Conservation (phyloP, 2,329 filamentous ascomycete species). For the Mycogone perniciosa region DNA sequence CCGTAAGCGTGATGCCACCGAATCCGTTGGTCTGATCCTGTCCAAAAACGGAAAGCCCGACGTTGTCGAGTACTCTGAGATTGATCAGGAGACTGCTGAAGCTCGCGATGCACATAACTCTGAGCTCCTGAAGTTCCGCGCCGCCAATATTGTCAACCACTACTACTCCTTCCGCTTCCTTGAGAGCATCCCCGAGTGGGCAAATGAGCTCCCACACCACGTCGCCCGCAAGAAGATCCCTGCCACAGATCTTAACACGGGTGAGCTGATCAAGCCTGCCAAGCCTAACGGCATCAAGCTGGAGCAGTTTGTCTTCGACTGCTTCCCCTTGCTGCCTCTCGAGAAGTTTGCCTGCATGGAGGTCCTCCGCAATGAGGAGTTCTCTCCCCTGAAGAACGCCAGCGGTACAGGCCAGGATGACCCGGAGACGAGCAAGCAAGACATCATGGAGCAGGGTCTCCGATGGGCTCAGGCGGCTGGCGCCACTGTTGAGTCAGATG, state of each 20-base stretch:
- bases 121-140: constrained; percentile 85
- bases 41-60: constrained; percentile 94
- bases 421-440: constrained; percentile 81
- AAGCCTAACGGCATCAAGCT: constrained; percentile 98
- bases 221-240: constrained; percentile 99
- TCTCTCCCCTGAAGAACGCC: constrained; percentile 92
- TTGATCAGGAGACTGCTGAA: constrained; percentile 81
- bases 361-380: constrained; percentile 94
- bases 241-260: constrained; percentile 66
- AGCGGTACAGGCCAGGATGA: constrained; percentile 84
- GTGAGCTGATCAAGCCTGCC: constrained; percentile 79
- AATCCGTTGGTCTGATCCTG: constrained; percentile 90
- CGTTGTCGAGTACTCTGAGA: constrained; percentile 98
- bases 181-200: constrained; percentile 82
- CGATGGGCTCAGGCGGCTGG: constrained; percentile 80
- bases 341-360: constrained; percentile 93
- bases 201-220: constrained; percentile 83
- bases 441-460: constrained; percentile 85
- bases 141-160: constrained; percentile 99
- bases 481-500: constrained; percentile 60
- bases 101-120: constrained; percentile 77
- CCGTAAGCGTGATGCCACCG: constrained; percentile 91
- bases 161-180: constrained; percentile 97
- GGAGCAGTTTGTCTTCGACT: constrained; percentile 98
- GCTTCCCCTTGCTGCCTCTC: constrained; percentile 83